Conservation (phyloP, 2,329 filamentous ascomycete genomes). For the Fusarium solani-melongenae region DNA sequence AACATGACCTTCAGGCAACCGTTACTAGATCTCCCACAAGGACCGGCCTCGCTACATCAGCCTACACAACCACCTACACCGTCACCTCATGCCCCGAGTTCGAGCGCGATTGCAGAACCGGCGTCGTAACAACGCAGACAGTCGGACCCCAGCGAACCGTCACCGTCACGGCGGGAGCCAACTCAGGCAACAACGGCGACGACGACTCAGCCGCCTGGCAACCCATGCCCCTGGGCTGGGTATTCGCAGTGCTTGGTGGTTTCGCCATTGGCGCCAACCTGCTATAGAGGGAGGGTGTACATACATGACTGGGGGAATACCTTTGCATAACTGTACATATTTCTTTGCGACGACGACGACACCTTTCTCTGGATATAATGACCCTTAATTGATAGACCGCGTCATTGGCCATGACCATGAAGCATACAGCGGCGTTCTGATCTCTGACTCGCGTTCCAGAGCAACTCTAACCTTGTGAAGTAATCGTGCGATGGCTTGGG, state of each 20-base stretch:
- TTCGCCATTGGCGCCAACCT: conserved; percentile 40
- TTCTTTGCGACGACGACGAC: conserved; percentile 2
- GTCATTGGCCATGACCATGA: background rate
- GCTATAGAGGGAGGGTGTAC: conserved; percentile 22
- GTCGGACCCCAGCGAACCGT: conserved; percentile 29
- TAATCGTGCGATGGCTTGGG: background rate
- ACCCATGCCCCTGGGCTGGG: conserved; percentile 24
- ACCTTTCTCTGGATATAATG: conserved; percentile 17
- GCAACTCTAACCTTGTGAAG: background rate
- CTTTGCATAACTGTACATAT: conserved; percentile 25
- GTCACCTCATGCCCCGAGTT: conserved; percentile 43
- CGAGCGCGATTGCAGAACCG: conserved; percentile 38
- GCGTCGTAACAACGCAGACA: conserved; percentile 42
- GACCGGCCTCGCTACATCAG: conserved; percentile 21
- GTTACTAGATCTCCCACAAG: conserved; percentile 7
- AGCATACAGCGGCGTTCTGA: conserved; percentile 31
- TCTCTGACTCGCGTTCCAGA: background rate
- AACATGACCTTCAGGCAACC: conserved; percentile 4
- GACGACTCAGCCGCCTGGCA: conserved; percentile 33
- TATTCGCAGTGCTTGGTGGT: conserved; percentile 32
- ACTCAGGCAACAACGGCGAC: conserved; percentile 16
- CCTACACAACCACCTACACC: conserved; percentile 43
- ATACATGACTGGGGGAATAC: background rate
- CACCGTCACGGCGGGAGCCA: conserved; percentile 34
- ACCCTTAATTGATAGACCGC: conserved; percentile 27